phyloP scores from a whole-genome alignment of 23 red algal genomes.

The Gracilariopsis chorda region DNA sequence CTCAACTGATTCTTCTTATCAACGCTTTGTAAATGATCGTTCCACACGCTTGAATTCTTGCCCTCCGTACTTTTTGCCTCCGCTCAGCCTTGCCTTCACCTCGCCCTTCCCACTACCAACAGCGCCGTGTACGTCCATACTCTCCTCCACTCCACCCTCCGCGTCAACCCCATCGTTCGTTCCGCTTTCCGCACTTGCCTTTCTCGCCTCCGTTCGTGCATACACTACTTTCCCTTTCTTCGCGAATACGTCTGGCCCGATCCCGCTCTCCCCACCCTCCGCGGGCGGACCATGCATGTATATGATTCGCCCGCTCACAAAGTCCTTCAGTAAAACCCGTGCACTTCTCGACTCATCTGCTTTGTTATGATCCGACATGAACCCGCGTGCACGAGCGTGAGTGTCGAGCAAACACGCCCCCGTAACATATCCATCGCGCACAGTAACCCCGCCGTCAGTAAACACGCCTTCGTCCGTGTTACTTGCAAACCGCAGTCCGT shows the following conservation, averaged over 20 bases:
- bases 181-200: background rate
- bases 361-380: constrained; percentile 74
- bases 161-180: background rate
- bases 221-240: constrained; percentile 48
- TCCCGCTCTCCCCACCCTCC: constrained; percentile 51
- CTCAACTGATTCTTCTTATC: background rate
- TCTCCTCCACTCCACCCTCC: background rate
- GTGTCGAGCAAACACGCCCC: constrained; percentile 63
- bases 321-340: constrained; percentile 92
- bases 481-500: constrained; percentile 70
- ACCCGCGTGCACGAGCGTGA: constrained; percentile 82
- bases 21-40: background rate
- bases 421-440: constrained; percentile 34
- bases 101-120: background rate
- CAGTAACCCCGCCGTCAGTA: background rate
- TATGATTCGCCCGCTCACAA: constrained; percentile 75
- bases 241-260: constrained; percentile 43
- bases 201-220: constrained; percentile 5
- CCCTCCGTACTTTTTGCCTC: background rate
- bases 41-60: constrained; percentile 51
- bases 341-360: constrained; percentile 81
- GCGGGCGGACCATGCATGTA: constrained; percentile 69
- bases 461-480: background rate
- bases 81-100: constrained; percentile 36
- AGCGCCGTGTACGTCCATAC: background rate